Percentiles rank a stretch among this genome's conserved stretches.
phyloP scores from a whole-genome alignment of 805 yeast genomes.

The Yamadazyma paraphyllophila region DNA sequence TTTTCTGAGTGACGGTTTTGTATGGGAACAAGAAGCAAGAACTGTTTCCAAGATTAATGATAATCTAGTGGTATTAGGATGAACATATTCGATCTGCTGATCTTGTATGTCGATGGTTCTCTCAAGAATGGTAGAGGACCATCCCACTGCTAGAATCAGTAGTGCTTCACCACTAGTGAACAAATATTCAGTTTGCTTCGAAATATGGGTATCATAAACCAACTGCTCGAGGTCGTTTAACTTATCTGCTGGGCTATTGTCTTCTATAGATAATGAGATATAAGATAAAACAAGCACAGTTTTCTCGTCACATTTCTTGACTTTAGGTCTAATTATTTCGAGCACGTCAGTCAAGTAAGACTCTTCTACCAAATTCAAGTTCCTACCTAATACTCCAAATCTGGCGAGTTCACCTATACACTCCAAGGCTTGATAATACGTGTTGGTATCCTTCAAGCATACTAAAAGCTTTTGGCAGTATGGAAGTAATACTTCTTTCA shows the following conservation, averaged over 20 bases:
- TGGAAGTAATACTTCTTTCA: constrained; percentile 9
- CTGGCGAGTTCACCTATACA: constrained; percentile 43
- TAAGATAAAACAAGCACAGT: constrained; percentile 57
- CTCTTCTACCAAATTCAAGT: constrained; percentile 3
- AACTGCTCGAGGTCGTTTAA: constrained; percentile 39
- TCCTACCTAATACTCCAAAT: constrained; percentile 47
- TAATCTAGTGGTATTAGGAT: constrained; percentile 15
- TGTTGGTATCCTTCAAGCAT: constrained; percentile 18
- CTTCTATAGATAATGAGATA: constrained; percentile 38
- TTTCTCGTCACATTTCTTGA: constrained; percentile 57
- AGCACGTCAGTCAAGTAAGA: constrained; percentile 16
- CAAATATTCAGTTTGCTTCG: constrained; percentile 72
- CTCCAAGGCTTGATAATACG: constrained; percentile 31
- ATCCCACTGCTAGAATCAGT: constrained; percentile 67
- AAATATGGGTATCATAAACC: constrained; percentile 55
- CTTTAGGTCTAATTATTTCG: constrained; percentile 33
- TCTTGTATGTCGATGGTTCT: constrained; percentile 56
- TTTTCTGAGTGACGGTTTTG: constrained; percentile 73
- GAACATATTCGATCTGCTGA: constrained; percentile 18
- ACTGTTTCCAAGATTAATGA: constrained; percentile 46
- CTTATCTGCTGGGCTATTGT: constrained; percentile 12
- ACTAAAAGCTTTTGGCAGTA: constrained; percentile 15
- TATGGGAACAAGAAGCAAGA: constrained; percentile 51
- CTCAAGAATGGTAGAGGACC: constrained; percentile 59
- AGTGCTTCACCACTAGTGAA: constrained; percentile 86